Evolutionary conservation across 306 rosid species (phyloP), one percentile per base, ranked within the genome.

Genomic region (Quercus gilva): DNA sequence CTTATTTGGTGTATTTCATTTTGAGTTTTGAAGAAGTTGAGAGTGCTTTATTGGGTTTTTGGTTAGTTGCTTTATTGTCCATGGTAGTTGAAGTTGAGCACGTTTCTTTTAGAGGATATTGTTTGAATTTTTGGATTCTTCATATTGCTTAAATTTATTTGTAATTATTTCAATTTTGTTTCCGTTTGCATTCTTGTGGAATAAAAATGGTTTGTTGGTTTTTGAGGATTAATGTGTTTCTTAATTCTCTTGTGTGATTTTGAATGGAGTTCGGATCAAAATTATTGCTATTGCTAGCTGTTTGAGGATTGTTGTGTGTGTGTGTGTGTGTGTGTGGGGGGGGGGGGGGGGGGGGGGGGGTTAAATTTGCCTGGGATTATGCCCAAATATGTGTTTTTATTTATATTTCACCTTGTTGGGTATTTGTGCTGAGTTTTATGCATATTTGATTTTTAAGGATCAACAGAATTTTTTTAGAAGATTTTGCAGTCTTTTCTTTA

Each of bases 81-180:
- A 13, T 74, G 28, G 26, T 52, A 21, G 60, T 59, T 78, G 15
- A 71, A 18, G n/a, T 67, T 20, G 20, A 9, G 21, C 43, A 25
- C 13, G 49, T 74, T 74, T 60, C 55, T 15, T 71, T 65, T 4
- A 33, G 31, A 61, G 73, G 73, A 43, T 55, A 78, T 76, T 73
- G 2, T 26, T 57, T 77, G 73, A 73, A 56, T 60, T 67, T 33
- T 52, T 78, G 26, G 69, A 8, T 78, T 13, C 29, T 56, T 74
- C 49, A 26, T 57, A 1, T 43, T 84, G 35, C 57, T 31, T 55
- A 70, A 1, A 58, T 45, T 76, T 83, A 26, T 19, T 64, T 61
- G 71, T n/a, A 41, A 15, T 53, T 78, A 33, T 74, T 61, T 74
- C 57, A 69, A 75, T 41, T n/a, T 45, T 6, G 28, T 4, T 71